Conservation (phyloP, 2,329 filamentous ascomycete species). For the Didymella keratinophila region DNA sequence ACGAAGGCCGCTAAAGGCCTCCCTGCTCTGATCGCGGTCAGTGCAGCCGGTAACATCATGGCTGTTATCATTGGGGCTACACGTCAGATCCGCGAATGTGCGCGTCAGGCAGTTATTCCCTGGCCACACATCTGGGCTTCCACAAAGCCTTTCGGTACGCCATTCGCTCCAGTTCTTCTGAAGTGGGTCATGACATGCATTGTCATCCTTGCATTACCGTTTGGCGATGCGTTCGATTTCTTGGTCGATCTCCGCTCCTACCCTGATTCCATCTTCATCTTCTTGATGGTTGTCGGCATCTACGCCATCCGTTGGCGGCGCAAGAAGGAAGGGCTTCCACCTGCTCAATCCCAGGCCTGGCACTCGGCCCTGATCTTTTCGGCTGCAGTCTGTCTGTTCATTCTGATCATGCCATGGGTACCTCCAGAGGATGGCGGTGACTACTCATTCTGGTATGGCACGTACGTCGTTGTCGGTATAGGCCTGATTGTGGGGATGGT, state of each 20-base stretch:
- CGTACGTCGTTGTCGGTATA: constrained; percentile 71
- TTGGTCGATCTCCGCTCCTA: constrained; percentile 55
- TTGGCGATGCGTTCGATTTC: constrained; percentile 71
- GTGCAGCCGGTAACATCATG: constrained; percentile 23
- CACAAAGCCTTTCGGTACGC: constrained; percentile 69
- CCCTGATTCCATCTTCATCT: constrained; percentile 23
- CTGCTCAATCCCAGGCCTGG: not conserved
- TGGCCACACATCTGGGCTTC: constrained; percentile 65
- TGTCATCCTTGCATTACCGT: constrained; percentile 57
- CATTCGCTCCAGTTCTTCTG: constrained; percentile 63
- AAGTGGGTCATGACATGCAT: constrained; percentile 41
- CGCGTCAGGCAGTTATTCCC: constrained; percentile 40
- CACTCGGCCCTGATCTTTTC: not conserved
- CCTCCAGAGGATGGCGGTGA: constrained; percentile 67
- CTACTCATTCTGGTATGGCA: constrained; percentile 78
- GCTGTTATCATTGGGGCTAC: constrained; percentile 43
- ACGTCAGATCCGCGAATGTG: constrained; percentile 41
- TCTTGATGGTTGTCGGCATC: constrained; percentile 36
- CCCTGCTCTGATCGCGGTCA: not conserved
- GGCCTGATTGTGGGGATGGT: constrained; percentile 38
- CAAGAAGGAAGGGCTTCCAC: constrained; percentile 21
- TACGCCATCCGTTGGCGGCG: constrained; percentile 38
- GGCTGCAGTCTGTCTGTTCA: constrained; percentile 35
- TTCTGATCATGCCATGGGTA: constrained; percentile 76
- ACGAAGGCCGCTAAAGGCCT: not conserved